Conservation (phyloP, 2,329 filamentous ascomycete species). For the Magnaporthales sp. region DNA sequence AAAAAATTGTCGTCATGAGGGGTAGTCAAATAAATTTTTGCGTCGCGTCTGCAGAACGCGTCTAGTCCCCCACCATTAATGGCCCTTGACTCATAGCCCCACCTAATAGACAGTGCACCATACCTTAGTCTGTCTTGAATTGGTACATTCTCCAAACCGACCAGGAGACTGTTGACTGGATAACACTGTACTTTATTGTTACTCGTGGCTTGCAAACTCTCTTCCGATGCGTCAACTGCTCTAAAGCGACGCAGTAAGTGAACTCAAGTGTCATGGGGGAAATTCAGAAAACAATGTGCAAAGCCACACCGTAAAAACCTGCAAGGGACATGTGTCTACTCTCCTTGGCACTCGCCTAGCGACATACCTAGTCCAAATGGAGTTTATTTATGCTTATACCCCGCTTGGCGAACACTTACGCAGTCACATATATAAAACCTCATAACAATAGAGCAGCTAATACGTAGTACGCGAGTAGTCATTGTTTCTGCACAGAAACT, state of each 20-base stretch:
- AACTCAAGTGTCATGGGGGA: not conserved
- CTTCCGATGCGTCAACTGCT: not conserved
- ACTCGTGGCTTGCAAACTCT: not conserved
- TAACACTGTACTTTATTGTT: not conserved
- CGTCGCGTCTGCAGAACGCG: not conserved
- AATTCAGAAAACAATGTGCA: not conserved
- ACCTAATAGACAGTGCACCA: not conserved
- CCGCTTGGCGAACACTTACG: not conserved
- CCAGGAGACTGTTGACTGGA: not conserved
- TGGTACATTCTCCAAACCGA: not conserved
- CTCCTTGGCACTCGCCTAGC: not conserved
- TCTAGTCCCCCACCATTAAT: not conserved
- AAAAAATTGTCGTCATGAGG: constrained; percentile 2
- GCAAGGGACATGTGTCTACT: not conserved
- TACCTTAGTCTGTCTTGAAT: too few relatives aligned
- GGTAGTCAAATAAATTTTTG: constrained; percentile 1
- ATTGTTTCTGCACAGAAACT: not conserved
- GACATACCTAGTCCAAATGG: not conserved
- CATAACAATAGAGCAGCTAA: not conserved
- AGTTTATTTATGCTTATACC: not conserved
- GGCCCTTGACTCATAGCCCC: not conserved
- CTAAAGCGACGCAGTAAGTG: not conserved
- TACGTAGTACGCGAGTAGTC: not conserved
- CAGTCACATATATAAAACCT: not conserved
- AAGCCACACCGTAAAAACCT: not conserved